A percentile compares a stretch with the other conserved stretches of the same genome.
Conservation (phyloP, 1,284 basidiomycete species). For the Boletus semigastroideus region DNA sequence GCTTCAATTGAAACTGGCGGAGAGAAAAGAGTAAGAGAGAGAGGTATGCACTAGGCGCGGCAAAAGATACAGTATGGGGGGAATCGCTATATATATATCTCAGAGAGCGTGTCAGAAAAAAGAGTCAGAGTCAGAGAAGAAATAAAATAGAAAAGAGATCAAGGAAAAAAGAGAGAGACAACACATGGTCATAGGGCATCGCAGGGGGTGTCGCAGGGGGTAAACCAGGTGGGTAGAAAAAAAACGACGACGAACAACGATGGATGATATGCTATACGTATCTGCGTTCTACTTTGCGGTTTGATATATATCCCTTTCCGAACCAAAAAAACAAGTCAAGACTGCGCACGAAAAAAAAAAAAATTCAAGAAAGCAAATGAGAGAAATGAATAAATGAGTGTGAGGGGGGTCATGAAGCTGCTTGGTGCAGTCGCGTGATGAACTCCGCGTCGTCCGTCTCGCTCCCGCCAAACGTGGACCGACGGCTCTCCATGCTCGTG, state of each 20-base stretch:
- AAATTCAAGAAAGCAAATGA: slow-evolving; percentile 1
- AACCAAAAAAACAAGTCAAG: slow-evolving; percentile 15
- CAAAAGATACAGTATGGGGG: no score
- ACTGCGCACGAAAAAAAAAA: slow-evolving; percentile 8
- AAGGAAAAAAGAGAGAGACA: no score
- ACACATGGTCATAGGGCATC: no score
- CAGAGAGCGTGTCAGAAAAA: no score
- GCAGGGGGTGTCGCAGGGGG: slow-evolving; percentile 16
- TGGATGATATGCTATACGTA: slow-evolving; percentile 21
- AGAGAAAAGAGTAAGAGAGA: no score
- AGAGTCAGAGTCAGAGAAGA: no score
- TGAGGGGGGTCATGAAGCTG: slow-evolving; percentile 6
- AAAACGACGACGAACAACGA: not conserved
- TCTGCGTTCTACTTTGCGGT: slow-evolving; percentile 5
- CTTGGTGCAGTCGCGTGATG: slow-evolving; percentile 14
- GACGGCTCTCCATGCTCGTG: slow-evolving; percentile 17
- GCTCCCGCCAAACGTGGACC: slow-evolving; percentile 32
- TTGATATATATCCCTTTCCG: slow-evolving; percentile 4
- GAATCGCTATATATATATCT: no score
- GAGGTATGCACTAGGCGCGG: no score
- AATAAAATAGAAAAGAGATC: no score
- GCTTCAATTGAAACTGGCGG: no score
- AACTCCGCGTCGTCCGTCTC: slow-evolving; percentile 22
- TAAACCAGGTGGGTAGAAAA: not conserved
- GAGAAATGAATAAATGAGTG: not conserved